These are phyloP conservation scores for Protoeuglena noctilucae DNA, from an alignment of 139 green algal genomes.

Conservation along the genomic window DNA sequence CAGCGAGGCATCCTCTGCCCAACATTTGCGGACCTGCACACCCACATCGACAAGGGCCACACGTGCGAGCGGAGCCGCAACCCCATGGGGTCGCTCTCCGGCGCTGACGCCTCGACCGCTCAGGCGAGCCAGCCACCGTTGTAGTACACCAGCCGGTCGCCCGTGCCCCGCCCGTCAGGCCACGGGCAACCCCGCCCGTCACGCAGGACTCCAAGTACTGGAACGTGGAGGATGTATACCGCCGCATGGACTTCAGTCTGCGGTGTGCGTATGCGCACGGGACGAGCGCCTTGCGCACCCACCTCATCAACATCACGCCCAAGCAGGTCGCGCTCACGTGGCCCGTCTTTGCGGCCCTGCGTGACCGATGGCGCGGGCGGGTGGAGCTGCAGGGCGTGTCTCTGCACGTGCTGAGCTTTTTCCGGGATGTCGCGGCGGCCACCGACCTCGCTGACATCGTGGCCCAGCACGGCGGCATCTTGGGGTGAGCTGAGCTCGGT, in stretches of 20 bases:
- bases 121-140: too few species aligned
- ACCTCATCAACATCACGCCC: slow-evolving; percentile 47
- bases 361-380: slow-evolving; percentile 16
- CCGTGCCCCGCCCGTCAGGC: too few species aligned
- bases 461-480: slow-evolving; percentile 24
- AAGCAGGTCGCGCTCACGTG: slow-evolving; percentile 43
- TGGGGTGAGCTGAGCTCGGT: too few species aligned
- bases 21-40: slow-evolving; percentile 51
- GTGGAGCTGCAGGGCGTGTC: slow-evolving; percentile 42
- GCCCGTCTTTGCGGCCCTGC: slow-evolving; percentile 29
- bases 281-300: slow-evolving; percentile 46
- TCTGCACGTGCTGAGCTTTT: slow-evolving; percentile 42
- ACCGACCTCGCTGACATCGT: slow-evolving; percentile 34
- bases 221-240: slow-evolving; percentile 35
- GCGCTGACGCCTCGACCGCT: slow-evolving; percentile 43
- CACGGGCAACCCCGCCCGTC: too few species aligned
- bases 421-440: slow-evolving; percentile 27
- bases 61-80: slow-evolving; percentile 52
- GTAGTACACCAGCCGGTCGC: too few species aligned
- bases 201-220: slow-evolving; percentile 38
- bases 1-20: slow-evolving; percentile 25
- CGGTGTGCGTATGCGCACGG: slow-evolving; percentile 48
- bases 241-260: slow-evolving; percentile 55
- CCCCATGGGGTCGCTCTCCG: slow-evolving; percentile 27
- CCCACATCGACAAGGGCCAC: slow-evolving; percentile 58